A percentile compares a stretch with the other conserved stretches of the same genome.
Evolutionary conservation across 2,329 filamentous ascomycete species (phyloP).

Genomic region (Dendrostoma leiphaemia): DNA sequence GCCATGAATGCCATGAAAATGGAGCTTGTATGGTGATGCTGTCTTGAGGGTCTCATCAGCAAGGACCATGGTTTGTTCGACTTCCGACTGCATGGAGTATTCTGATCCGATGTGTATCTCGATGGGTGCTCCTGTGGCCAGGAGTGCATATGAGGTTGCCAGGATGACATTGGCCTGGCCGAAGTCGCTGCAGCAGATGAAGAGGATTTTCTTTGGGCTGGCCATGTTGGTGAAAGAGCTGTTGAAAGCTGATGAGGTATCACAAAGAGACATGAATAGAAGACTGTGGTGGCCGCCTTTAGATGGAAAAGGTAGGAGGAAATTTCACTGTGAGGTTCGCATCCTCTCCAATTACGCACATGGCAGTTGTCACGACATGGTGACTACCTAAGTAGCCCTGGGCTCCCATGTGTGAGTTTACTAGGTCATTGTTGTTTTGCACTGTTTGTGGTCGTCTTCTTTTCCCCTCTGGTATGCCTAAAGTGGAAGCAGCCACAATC

Average conservation of each 20-base stretch:
- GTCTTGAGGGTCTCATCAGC: slow-evolving; percentile 18
- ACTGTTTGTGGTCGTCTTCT: too few relatives aligned
- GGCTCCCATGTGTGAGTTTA: too few relatives aligned
- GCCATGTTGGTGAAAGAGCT: not conserved
- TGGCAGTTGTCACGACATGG: too few relatives aligned
- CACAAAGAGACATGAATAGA: not conserved
- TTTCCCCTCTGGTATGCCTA: too few relatives aligned
- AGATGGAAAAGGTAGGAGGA: too few relatives aligned
- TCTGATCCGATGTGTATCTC: slow-evolving; percentile 36
- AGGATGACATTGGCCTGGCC: slow-evolving; percentile 37
- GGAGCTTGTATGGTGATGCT: slow-evolving; percentile 20
- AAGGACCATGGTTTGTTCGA: slow-evolving; percentile 18
- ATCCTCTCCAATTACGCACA: too few relatives aligned
- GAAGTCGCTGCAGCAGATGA: slow-evolving; percentile 30
- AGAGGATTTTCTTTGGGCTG: slow-evolving; percentile 24
- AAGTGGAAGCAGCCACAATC: too few relatives aligned
- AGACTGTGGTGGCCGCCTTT: too few relatives aligned
- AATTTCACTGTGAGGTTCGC: too few relatives aligned
- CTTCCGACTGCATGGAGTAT: slow-evolving; percentile 19
- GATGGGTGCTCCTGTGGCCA: slow-evolving; percentile 31
- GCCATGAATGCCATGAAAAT: slow-evolving; percentile 26
- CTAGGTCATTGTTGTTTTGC: too few relatives aligned
- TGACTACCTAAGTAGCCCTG: too few relatives aligned
- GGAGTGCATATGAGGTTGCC: slow-evolving; percentile 31
- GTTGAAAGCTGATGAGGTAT: not conserved